Conservation (phyloP, 2,329 filamentous ascomycete species). For the Xylariaceae sp. region DNA sequence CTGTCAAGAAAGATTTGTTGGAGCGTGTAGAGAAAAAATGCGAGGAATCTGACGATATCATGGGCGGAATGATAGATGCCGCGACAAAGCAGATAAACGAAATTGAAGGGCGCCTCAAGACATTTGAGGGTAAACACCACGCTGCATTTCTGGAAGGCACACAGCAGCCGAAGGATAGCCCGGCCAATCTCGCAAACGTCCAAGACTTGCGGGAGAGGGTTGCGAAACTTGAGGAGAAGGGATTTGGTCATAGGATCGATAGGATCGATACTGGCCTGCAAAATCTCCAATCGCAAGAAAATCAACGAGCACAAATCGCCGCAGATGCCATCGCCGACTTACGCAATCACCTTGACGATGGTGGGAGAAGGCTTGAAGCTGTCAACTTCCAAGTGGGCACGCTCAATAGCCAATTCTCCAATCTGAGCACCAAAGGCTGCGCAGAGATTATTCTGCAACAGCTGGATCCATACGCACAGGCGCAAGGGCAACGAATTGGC, state of each 20-base stretch:
- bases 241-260: slow-evolving; percentile 5
- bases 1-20: not conserved
- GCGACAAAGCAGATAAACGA: not conserved
- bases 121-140: too few species aligned
- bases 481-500: slow-evolving; percentile 1
- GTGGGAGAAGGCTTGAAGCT: slow-evolving; percentile 22
- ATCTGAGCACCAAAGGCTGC: slow-evolving; percentile 36
- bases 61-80: not conserved
- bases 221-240: slow-evolving; percentile 2
- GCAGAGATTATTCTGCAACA: slow-evolving; percentile 31
- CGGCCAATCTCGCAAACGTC: too few species aligned
- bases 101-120: too few species aligned
- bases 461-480: slow-evolving; percentile 14
- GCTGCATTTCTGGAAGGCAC: too few species aligned
- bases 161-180: too few species aligned
- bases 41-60: not conserved
- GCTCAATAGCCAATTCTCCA: slow-evolving; percentile 41
- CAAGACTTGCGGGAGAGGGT: slow-evolving; percentile 3
- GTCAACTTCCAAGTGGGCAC: slow-evolving; percentile 29
- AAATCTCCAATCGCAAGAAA: not conserved
- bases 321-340: too few species aligned
- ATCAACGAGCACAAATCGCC: not conserved
- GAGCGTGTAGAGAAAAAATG: not conserved
- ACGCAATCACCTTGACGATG: slow-evolving; percentile 19
- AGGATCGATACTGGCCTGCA: slow-evolving; percentile 1